Evolutionary conservation across 192 early-diverging fungal species (phyloP).

Genomic region (Thamnidium elegans): DNA sequence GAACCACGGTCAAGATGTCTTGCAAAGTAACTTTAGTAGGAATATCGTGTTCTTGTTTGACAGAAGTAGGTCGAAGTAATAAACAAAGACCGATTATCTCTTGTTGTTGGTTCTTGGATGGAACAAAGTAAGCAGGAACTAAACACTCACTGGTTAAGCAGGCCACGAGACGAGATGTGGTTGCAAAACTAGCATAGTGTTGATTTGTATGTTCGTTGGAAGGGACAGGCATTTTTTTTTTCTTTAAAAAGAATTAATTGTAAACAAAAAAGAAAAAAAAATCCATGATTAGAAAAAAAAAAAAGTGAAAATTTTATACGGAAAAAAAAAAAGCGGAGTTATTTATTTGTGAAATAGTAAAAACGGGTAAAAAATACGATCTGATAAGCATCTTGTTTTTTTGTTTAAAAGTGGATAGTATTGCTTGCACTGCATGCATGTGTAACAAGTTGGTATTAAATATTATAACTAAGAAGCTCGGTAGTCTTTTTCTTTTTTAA

Average conservation of each 20-base stretch:
- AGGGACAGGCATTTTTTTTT: slow-evolving; percentile 19
- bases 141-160: slow-evolving; percentile 58
- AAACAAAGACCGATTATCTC: slow-evolving; percentile 21
- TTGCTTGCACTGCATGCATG: too few species aligned
- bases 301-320: not conserved
- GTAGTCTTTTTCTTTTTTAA: too few species aligned
- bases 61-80: slow-evolving; percentile 6
- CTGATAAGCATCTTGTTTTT: too few species aligned
- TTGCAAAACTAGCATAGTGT: slow-evolving; percentile 46
- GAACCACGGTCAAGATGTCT: slow-evolving; percentile 26
- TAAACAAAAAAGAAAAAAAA: not conserved
- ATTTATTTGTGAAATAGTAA: too few species aligned
- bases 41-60: not conserved
- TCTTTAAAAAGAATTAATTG: not conserved
- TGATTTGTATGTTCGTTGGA: slow-evolving; percentile 12
- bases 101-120: not conserved
- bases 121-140: slow-evolving; percentile 42
- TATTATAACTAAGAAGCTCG: too few species aligned
- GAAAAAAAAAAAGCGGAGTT: not conserved
- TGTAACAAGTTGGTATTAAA: too few species aligned
- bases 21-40: slow-evolving; percentile 14
- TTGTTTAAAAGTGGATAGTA: too few species aligned
- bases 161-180: slow-evolving; percentile 51
- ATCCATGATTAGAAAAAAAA: not conserved
- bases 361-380: too few species aligned